Evolutionary conservation across 1,284 basidiomycete genomes (phyloP).

Genomic region (Naganishia albida): DNA sequence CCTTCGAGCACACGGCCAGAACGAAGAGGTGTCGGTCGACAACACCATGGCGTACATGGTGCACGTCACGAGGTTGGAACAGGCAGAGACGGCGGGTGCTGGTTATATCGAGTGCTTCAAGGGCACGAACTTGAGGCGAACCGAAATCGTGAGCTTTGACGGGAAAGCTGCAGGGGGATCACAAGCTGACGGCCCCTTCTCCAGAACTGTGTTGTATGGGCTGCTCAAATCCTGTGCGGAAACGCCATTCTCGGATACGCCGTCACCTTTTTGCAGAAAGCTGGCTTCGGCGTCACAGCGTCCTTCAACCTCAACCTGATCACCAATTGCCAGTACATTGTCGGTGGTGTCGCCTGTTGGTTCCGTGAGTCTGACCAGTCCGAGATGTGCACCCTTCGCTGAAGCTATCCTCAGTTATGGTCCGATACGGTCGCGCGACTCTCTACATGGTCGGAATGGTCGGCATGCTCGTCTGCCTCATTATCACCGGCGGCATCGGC

Average conservation of each 20-base stretch:
- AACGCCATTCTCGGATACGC: constrained; percentile 37
- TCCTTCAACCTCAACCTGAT: constrained; percentile 54
- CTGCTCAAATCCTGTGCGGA: constrained; percentile 41
- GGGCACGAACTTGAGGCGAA: constrained; percentile 51
- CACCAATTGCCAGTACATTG: constrained; percentile 46
- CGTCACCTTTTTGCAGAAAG: constrained; percentile 49
- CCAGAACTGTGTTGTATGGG: constrained; percentile 40
- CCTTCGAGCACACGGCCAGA: constrained; percentile 32
- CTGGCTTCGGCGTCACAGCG: constrained; percentile 49
- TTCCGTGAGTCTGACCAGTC: constrained; percentile 37
- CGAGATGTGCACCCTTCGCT: background rate
- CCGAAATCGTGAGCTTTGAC: constrained; percentile 47
- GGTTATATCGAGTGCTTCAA: constrained; percentile 53
- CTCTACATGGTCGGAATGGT: constrained; percentile 56
- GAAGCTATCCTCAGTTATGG: constrained; percentile 37
- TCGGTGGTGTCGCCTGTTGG: constrained; percentile 54
- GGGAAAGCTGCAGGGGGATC: background rate
- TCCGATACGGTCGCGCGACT: constrained; percentile 50
- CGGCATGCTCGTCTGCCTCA: constrained; percentile 50
- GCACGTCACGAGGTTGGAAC: constrained; percentile 52
- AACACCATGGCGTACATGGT: constrained; percentile 49
- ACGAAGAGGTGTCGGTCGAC: constrained; percentile 36
- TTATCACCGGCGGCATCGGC: constrained; percentile 54
- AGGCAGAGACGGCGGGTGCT: constrained; percentile 42
- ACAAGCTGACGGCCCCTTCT: constrained; percentile 24